A percentile compares a stretch with the other conserved stretches of the same genome.
Conservation (phyloP, 352 stramenopile species). For the Phytophthora agathidicida region DNA sequence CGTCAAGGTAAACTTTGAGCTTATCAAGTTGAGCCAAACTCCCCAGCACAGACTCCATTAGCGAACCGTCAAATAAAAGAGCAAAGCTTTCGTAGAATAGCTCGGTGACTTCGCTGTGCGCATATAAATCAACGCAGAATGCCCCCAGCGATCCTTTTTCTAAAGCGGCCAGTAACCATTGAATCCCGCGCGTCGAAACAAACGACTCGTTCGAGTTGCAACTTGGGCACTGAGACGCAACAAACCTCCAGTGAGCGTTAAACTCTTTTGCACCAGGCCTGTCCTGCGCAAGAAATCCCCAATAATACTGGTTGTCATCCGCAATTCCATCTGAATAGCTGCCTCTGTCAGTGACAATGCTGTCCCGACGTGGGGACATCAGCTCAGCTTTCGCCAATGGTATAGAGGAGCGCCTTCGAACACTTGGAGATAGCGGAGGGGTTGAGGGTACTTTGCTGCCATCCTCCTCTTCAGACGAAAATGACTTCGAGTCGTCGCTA, state of each 20-base stretch:
- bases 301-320: conserved; percentile 63
- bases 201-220: conserved; percentile 65
- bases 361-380: conserved; percentile 24
- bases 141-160: conserved; percentile 60
- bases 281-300: conserved; percentile 69
- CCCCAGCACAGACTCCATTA: conserved; percentile 58
- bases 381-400: conserved; percentile 18
- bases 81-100: conserved; percentile 61
- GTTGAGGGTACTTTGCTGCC: conserved; percentile 23
- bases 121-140: conserved; percentile 61
- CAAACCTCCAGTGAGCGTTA: conserved; percentile 70
- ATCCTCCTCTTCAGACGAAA: conserved; percentile 28
- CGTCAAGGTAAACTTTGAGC: conserved; percentile 56
- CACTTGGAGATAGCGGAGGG: conserved; percentile 28
- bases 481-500: conserved; percentile 20
- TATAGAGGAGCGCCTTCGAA: conserved; percentile 19
- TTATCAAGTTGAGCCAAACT: conserved; percentile 59
- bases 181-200: conserved; percentile 70
- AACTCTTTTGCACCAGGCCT: conserved; percentile 51
- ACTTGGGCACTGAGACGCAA: conserved; percentile 52
- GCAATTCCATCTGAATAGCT: conserved; percentile 25
- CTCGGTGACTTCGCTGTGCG: conserved; percentile 46
- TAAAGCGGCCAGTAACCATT: conserved; percentile 75
- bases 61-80: conserved; percentile 46
- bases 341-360: conserved; percentile 18